Base-by-base conservation (phyloP, 1,284 basidiomycete genomes). In the Irpex sp. region DNA sequence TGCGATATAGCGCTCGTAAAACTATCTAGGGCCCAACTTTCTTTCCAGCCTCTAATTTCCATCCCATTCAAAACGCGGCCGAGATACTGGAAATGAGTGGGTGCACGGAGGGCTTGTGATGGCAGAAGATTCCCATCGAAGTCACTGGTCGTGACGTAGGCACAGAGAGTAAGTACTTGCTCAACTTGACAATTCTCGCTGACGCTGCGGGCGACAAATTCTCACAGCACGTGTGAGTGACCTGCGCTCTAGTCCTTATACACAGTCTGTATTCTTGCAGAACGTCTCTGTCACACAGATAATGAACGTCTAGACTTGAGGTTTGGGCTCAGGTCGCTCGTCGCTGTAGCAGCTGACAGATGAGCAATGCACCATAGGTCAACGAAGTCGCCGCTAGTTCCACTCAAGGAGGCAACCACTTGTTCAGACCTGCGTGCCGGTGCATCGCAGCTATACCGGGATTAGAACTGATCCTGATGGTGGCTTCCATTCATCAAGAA, bases 401-500 rank as follows among this genome's bases (percentile, higher is more conserved):
- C 11, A 43, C 15, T 17, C 11, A 9, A 31, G 17, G 19, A 53
- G 19, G 11, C 50, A 19, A 53, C 9, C 31, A 5, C 54, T 9
- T 13, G 17, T 37, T 55, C 21, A 55, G n/a, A 37, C 39, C 53
- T 37, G 19, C 51, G 19, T 36, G 37, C 17, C 53, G 19, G 53
- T 62, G 39, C 61, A 47, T 58, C 57, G 61, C 55, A 57, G 26
- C 47, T n/a, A 55, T 54, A 21, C 36, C 49, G 46, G 36, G 49
- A 46, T 50, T 56, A 39, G 55, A 53, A 39, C 43, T 62, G 36
- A 57, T 50, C 11, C 50, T 62, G 61, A 62, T 55, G 21, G 47
- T 53, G 57, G 57, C 57, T 62, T 62, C 61, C 33, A 53, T 61
- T 51, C 43, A 58, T 61, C 61, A 58, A n/a, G 13, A 61, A 39